Base-by-base conservation (phyloP, 495 filamentous ascomycete species). In the Aspergillus bridgeri region DNA sequence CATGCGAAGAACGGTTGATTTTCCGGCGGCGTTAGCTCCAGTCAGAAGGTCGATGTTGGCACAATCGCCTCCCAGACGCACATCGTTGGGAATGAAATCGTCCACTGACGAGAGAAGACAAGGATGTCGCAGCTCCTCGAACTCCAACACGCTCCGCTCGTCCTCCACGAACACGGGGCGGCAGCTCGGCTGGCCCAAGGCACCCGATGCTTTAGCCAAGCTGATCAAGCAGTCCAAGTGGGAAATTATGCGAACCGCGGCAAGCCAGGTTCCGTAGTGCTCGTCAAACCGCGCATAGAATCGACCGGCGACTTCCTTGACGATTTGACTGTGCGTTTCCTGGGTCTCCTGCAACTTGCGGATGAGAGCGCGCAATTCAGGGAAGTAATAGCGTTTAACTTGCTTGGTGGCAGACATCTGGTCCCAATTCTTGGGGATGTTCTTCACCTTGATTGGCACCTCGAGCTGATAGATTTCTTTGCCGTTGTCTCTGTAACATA, bases 381-480 rank as follows among this genome's bases (percentile, higher is more conserved):
- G 84, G 62, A 87, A 93, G 75, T 98, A 99, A 78, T 94, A 99
- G 0, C 95, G 89, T 72, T 96, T 98, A 66, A 94, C 89, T 49
- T 87, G 85, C 49, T 87, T 81, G 0, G 95, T 96, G 9, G 91
- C 88, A 18, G 92, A 97, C 92, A 96, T 97, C 70, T 97, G 94
- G 63, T 90, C 85, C 95, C 95, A 99, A 60, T 74, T 76, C 62
- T 89, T 87, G 0, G 95, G 94, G 6, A 99, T 82, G 25, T 75
- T 76, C 68, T 92, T 96, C 67, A 92, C 80, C 45, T 91, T 87
- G 62, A 88, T 84, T 0, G 95, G 95, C 0, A 90, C 88, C 69
- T 99, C 95, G 3, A 99, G 82, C 69, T 97, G 91, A 68, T 96
- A 99, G 49, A 97, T 89, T 65, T 99, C 95, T 71, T 98, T 99